Percentiles rank a stretch among this genome's conserved stretches.
phyloP scores from a whole-genome alignment of 495 filamentous ascomycete species.

The Acidomyces sp. region DNA sequence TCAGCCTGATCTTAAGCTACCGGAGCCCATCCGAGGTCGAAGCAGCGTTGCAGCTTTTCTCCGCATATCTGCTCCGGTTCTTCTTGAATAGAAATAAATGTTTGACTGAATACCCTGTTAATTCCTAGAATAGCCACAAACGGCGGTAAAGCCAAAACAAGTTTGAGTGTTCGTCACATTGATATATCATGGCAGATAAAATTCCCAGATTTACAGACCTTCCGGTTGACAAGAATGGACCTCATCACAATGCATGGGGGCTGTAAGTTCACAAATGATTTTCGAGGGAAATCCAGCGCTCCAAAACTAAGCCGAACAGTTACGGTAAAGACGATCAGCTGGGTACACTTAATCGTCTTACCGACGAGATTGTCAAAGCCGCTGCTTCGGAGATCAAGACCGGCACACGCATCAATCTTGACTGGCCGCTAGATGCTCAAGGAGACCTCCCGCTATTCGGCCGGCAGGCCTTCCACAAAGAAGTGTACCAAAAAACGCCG shows the following conservation, averaged over 20 bases:
- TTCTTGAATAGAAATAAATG: too few relatives aligned
- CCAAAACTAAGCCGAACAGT: constrained; percentile 4
- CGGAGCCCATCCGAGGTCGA: too few relatives aligned
- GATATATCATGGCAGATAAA: constrained; percentile 21
- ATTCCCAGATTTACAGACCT: constrained; percentile 23
- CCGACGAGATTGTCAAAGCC: constrained; percentile 24
- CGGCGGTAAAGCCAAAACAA: too few relatives aligned
- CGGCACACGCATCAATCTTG: constrained; percentile 25
- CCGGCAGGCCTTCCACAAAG: constrained; percentile 28
- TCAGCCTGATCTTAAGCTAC: too few relatives aligned
- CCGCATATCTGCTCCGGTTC: too few relatives aligned
- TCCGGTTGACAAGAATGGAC: constrained; percentile 21
- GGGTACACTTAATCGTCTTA: constrained; percentile 27
- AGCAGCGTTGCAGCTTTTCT: too few relatives aligned
- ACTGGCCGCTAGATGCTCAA: constrained; percentile 30
- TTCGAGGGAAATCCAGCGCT: not conserved
- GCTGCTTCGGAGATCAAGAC: constrained; percentile 26
- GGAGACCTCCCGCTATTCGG: constrained; percentile 27
- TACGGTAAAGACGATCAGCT: constrained; percentile 29
- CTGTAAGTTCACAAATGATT: constrained; percentile 14
- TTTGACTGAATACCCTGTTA: too few relatives aligned
- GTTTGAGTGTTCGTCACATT: too few relatives aligned
- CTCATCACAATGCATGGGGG: constrained; percentile 26
- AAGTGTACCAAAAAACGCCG: constrained; percentile 26
- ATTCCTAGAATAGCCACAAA: too few relatives aligned